Percentiles rank a stretch among this genome's conserved stretches.
phyloP scores from a whole-genome alignment of 169 alveolate species.

The Eimeria sp. region DNA sequence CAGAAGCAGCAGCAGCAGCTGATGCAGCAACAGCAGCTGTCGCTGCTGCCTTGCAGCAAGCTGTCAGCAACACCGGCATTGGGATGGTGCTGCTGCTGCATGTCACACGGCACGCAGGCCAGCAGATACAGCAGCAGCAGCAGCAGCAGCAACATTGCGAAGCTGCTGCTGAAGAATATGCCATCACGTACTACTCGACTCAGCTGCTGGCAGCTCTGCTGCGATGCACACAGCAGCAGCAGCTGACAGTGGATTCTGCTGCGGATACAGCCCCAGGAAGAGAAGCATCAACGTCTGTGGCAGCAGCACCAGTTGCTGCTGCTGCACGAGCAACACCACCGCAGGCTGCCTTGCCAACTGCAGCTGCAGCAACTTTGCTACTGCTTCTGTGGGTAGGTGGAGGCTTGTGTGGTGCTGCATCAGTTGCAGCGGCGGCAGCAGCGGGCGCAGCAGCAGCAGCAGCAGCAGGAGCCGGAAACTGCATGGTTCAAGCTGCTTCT shows the following conservation, averaged over 20 bases:
- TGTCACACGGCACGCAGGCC: constrained; percentile 8
- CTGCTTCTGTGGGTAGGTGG: constrained; percentile 48
- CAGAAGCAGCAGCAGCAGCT: background rate
- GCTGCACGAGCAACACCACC: background rate
- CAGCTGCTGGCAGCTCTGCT: constrained; percentile 17
- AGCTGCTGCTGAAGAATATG: constrained; percentile 6
- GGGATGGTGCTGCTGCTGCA: constrained; percentile 45
- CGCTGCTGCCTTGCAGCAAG: background rate
- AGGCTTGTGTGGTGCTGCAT: background rate
- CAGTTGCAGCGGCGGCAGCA: constrained; percentile 49
- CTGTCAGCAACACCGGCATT: constrained; percentile 45
- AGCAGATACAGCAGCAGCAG: constrained; percentile 37
- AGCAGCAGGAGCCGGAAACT: background rate
- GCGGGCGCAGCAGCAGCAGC: constrained; percentile 64
- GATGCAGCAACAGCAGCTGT: constrained; percentile 18
- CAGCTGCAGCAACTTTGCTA: constrained; percentile 2
- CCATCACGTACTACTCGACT: background rate
- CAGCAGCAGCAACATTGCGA: background rate
- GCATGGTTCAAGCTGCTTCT: background rate
- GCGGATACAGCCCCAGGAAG: background rate
- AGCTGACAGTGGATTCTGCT: background rate
- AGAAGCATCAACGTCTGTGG: no score
- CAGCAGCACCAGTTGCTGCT: background rate
- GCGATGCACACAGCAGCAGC: constrained; percentile 37
- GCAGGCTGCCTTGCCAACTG: background rate